Base-by-base conservation (phyloP, 2,329 filamentous ascomycete genomes). In the Amauroascus niger region DNA sequence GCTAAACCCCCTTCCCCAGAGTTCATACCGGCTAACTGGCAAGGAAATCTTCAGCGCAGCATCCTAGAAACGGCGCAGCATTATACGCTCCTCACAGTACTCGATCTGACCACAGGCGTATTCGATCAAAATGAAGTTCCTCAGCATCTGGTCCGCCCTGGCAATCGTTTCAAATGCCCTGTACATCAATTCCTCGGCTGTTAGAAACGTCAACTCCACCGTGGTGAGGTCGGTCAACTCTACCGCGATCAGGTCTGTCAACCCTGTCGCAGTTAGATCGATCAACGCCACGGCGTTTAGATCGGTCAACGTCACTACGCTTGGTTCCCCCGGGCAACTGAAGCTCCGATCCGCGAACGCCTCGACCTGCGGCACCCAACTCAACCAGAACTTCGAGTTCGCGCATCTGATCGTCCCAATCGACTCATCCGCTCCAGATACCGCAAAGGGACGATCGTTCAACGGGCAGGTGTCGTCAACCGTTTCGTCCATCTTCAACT, bases 401-500 rank as follows among this genome's bases (percentile, higher is more conserved):
- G 82, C 82, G 8, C 79, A 83, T 61, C 71, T 84, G 53, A 83
- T 86, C 62, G 67, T 85, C 30, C 77, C 80, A 4, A 67, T 86
- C 57, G 74, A 81, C 67, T 76, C 75, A 2, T 67, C 72, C 14
- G 68, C 75, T 14, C 80, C 82, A 0, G 66, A 76, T 63, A 73
- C 68, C 3, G 70, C 77, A 0, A 68, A 69, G 41, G 81, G 81
- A 6, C 80, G 76, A 1, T 74, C 73, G 0, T 77, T 72, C 68
- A 76, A 78, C 58, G 82, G 80, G 51, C 74, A 75, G 9, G 71
- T 84, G 35, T 78, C 76, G 11, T 67, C 72, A 16, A 71, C 67
- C 18, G 66, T 78, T 47, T 78, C 77, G 8, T 77, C 78, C 11
- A 77, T 86, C 62, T 86, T 83, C 76, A 84, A 84, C 71, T 87